Evolutionary conservation across 768 basidiomycete genomes (phyloP).

Genomic region (Lactarius evosmus): DNA sequence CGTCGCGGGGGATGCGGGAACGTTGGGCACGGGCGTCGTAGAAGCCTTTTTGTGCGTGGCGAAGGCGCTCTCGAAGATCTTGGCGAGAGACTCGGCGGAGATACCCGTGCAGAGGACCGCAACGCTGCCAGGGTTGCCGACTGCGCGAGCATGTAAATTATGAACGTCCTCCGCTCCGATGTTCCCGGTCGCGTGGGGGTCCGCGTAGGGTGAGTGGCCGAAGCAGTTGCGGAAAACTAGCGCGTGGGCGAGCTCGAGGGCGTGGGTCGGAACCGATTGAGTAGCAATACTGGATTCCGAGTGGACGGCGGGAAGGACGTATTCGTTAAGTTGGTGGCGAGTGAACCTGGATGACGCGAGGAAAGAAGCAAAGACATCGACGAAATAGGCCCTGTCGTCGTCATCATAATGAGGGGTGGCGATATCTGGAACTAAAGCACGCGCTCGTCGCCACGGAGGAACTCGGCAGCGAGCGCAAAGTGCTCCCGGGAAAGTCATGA

Average conservation of each 20-base stretch:
- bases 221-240: constrained; percentile 94
- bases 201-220: constrained; percentile 82
- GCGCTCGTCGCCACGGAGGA: no score
- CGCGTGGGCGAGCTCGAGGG: no score
- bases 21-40: constrained; percentile 39
- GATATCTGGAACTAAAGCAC: no score
- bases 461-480: no score
- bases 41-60: constrained; percentile 43
- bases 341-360: constrained; percentile 78
- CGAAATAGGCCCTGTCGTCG: constrained; percentile 71
- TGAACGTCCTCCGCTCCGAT: no score
- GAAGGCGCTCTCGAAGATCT: constrained; percentile 65
- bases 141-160: constrained; percentile 66
- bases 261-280: no score
- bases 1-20: constrained; percentile 37
- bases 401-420: neutral
- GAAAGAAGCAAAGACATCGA: constrained; percentile 82
- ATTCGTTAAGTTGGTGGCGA: constrained; percentile 76
- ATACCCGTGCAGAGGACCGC: constrained; percentile 82
- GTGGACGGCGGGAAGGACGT: no score
- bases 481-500: constrained; percentile 84
- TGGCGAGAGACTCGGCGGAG: no score
- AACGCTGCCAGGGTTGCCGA: constrained; percentile 72
- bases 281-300: no score
- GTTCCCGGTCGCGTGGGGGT: no score